Base-by-base conservation (phyloP, 148 eudicot species). In the Spergularia bocconei region DNA sequence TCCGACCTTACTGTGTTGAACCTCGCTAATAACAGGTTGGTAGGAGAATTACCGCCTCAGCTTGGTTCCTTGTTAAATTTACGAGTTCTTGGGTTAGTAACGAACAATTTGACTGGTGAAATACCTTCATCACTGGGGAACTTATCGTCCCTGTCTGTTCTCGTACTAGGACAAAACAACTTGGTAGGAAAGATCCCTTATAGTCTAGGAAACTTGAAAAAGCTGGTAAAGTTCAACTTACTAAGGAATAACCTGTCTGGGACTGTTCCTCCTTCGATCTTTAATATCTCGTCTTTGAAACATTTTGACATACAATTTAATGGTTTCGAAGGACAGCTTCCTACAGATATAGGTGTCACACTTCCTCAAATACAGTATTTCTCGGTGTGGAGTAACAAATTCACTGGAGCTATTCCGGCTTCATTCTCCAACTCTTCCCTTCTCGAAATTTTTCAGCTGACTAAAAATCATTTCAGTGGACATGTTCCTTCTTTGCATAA, bases 401-500 rank as follows among this genome's bases (percentile, higher is more conserved):
- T 79, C 52, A 52, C 57, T 4, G 78, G 82, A 10, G 0, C 25
- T 14, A 79, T 79, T 21, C 82, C 82, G 62, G 5, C 71, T 20
- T 69, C 79, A 13, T 54, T 79, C 63, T 62, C 75, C 16, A 79
- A 70, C 52, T 62, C 36, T n/a, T 50, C 82, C 25, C 54, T 62
- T 25, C 47, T 75, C 11, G 67, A 54, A 47, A 6, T 10, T 39
- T 66, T 78, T 13, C 56, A 62, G 44, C 39, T 82, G 7, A 11
- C 25, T 12, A 6, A 5, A 2, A 82, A 78, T 67, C 29, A 38
- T 48, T 56, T 82, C 69, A 48, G 0, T 16, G 81, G 81, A 20
- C 23, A 75, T 63, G 81, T 79, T 65, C 77, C 77, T 19, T 67
- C 68, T 25, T 11, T 79, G 53, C 33, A 62, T 15, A 79, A 79